These are phyloP conservation scores for Boechera divaricarpa DNA, from an alignment of 345 rosid genomes.

Conservation along the genomic window DNA sequence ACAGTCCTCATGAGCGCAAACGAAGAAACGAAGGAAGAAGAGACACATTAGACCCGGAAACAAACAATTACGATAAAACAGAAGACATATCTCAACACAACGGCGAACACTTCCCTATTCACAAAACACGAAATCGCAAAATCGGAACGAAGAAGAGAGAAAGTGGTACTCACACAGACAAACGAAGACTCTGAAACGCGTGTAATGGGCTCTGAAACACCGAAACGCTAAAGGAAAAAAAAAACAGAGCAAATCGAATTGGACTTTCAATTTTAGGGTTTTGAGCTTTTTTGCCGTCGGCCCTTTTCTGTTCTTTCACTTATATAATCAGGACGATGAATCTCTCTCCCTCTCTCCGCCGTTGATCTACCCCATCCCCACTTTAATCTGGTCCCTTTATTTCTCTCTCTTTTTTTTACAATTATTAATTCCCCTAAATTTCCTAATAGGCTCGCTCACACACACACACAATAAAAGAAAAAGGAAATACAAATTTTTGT, in stretches of 20 bases:
- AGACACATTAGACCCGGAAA: neutral
- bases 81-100: neutral
- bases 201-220: slow-evolving; percentile 38
- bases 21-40: neutral
- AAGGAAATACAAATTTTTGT: neutral
- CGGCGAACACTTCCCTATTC: neutral
- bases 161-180: slow-evolving; percentile 14
- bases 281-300: slow-evolving; percentile 42
- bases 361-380: slow-evolving; percentile 25
- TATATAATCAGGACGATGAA: slow-evolving; percentile 17
- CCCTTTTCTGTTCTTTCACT: slow-evolving; percentile 20
- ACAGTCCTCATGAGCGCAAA: neutral
- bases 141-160: slow-evolving; percentile 14
- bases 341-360: slow-evolving; percentile 6
- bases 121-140: neutral
- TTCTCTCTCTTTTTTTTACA: neutral
- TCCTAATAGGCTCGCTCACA: neutral
- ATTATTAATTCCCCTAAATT: neutral
- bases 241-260: slow-evolving; percentile 1
- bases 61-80: neutral
- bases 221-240: neutral
- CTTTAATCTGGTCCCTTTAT: slow-evolving; percentile 23
- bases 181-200: slow-evolving; percentile 32
- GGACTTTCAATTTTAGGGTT: slow-evolving; percentile 45
- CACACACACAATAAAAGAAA: neutral